phyloP scores from a whole-genome alignment of 495 filamentous ascomycete genomes.

The Neurospora discreta region DNA sequence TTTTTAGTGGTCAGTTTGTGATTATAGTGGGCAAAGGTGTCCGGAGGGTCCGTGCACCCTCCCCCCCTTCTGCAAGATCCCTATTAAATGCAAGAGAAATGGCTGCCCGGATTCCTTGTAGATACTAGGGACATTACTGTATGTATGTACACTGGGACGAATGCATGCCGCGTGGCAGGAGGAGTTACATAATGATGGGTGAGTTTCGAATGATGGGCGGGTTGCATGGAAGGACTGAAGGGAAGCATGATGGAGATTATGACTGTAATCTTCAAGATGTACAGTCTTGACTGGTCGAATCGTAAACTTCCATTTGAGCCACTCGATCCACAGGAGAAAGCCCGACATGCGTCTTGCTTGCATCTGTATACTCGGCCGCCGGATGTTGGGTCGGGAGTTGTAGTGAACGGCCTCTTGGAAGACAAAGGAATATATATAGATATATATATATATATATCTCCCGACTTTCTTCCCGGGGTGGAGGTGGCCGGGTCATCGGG shows the following conservation, averaged over 20 bases:
- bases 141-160: too few species aligned
- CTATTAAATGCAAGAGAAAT: too few species aligned
- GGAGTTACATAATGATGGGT: neutral
- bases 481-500: neutral
- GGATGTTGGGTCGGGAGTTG: neutral
- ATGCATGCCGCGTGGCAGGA: neutral
- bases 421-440: neutral
- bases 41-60: too few species aligned
- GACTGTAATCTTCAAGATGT: neutral
- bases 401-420: neutral
- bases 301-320: neutral
- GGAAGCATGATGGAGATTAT: too few species aligned
- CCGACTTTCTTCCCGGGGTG: neutral
- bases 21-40: too few species aligned
- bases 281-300: neutral
- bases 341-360: neutral
- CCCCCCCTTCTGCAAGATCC: too few species aligned
- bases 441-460: neutral
- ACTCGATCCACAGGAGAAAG: neutral
- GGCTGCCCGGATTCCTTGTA: too few species aligned
- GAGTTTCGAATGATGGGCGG: neutral
- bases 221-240: neutral
- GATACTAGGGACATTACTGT: too few species aligned
- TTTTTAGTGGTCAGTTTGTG: too few species aligned
- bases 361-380: neutral